phyloP scores from a whole-genome alignment of 1,284 basidiomycete genomes.

The Rhodotorula sp. region DNA sequence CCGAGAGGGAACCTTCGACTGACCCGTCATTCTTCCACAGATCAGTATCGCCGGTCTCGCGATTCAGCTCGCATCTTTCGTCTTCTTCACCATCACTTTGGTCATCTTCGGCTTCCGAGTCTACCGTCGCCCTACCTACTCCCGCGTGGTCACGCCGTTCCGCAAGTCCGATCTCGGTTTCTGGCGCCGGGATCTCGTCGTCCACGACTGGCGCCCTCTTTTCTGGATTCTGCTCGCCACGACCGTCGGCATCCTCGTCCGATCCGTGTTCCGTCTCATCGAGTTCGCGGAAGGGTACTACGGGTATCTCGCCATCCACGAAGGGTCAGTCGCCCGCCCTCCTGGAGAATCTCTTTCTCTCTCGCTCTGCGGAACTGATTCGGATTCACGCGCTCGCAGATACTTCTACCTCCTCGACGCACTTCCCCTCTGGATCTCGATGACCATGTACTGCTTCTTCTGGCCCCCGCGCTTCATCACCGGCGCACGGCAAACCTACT shows the following conservation, averaged over 20 bases:
- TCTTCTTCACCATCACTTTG: slow-evolving; percentile 32
- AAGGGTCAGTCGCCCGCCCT: slow-evolving; percentile 14
- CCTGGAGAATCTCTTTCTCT: too few species aligned
- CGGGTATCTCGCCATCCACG: slow-evolving; percentile 32
- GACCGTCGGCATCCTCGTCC: slow-evolving; percentile 23
- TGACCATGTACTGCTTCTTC: slow-evolving; percentile 19
- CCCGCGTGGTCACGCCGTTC: background rate
- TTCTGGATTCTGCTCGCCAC: slow-evolving; percentile 17
- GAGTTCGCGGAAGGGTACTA: slow-evolving; percentile 36
- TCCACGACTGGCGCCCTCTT: slow-evolving; percentile 25
- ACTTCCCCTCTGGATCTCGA: slow-evolving; percentile 33
- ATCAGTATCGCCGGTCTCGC: slow-evolving; percentile 33
- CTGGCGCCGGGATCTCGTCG: slow-evolving; percentile 4
- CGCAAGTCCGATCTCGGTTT: background rate
- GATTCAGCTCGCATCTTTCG: slow-evolving; percentile 38
- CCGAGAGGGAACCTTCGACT: background rate
- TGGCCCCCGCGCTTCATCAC: slow-evolving; percentile 24
- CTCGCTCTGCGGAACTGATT: background rate
- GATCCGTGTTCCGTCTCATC: slow-evolving; percentile 37
- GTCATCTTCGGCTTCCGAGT: slow-evolving; percentile 26
- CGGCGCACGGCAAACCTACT: slow-evolving; percentile 6
- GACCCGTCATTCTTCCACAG: background rate
- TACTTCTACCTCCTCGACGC: slow-evolving; percentile 41
- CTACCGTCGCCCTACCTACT: slow-evolving; percentile 11
- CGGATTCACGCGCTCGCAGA: background rate